A percentile compares a stretch with the other conserved stretches of the same genome.
Evolutionary conservation across 2,329 filamentous ascomycete species (phyloP).

Genomic region (Exophiala dermatitidis): DNA sequence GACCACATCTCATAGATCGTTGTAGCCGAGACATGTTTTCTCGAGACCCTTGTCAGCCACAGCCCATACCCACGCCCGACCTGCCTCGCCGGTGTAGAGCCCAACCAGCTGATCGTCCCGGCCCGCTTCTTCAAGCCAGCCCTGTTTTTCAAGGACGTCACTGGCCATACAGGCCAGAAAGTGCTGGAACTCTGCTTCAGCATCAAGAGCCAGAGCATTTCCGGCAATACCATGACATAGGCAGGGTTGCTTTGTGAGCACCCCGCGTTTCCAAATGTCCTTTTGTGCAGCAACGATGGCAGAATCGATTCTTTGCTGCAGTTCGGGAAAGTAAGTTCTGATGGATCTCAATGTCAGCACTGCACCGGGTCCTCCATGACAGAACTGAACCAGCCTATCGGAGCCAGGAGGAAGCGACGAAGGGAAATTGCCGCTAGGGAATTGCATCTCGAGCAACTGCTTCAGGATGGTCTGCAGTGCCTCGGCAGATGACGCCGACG

Average conservation of each 20-base stretch:
- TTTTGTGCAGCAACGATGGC: slow-evolving; percentile 34
- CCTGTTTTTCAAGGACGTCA: slow-evolving; percentile 19
- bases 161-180: slow-evolving; percentile 19
- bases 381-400: slow-evolving; percentile 53
- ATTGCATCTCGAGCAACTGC: slow-evolving; percentile 53
- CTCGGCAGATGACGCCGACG: slow-evolving; percentile 30
- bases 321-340: slow-evolving; percentile 43
- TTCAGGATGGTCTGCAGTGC: slow-evolving; percentile 49
- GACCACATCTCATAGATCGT: slow-evolving; percentile 19
- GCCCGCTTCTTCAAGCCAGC: slow-evolving; percentile 34
- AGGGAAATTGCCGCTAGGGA: slow-evolving; percentile 57
- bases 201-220: slow-evolving; percentile 49
- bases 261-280: slow-evolving; percentile 50
- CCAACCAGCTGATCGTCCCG: slow-evolving; percentile 45
- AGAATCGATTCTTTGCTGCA: slow-evolving; percentile 16
- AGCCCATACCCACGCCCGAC: slow-evolving; percentile 43
- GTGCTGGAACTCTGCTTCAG: slow-evolving; percentile 17
- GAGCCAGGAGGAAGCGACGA: slow-evolving; percentile 35
- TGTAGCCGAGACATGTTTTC: slow-evolving; percentile 24
- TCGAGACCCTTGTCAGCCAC: slow-evolving; percentile 21
- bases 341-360: slow-evolving; percentile 53
- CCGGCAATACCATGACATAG: slow-evolving; percentile 60
- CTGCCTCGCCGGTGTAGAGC: slow-evolving; percentile 46
- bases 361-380: slow-evolving; percentile 60
- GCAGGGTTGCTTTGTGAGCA: slow-evolving; percentile 58